phyloP scores from a whole-genome alignment of 140 eudicot genomes.

The Senecio squalidus region DNA sequence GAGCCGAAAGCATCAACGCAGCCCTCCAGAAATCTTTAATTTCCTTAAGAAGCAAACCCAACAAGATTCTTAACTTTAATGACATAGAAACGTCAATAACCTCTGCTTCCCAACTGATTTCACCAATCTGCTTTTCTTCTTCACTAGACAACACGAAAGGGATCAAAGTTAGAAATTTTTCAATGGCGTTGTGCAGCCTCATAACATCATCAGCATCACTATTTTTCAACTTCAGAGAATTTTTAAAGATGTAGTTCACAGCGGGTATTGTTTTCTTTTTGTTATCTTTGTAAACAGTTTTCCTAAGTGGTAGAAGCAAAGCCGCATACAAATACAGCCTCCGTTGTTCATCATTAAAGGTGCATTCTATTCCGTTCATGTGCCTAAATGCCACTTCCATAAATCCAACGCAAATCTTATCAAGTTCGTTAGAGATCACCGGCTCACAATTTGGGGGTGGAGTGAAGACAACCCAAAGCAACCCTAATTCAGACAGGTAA shows the following conservation, averaged over 20 bases:
- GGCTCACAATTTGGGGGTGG: conserved; percentile 49
- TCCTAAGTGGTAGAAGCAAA: conserved; percentile 57
- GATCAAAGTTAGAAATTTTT: conserved; percentile 53
- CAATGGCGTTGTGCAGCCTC: conserved; percentile 29
- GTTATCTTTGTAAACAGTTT: conserved; percentile 42
- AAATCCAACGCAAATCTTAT: conserved; percentile 51
- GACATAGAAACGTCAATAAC: conserved; percentile 47
- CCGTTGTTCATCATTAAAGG: conserved; percentile 46
- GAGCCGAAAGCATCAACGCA: conserved; percentile 49
- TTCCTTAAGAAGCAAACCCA: conserved; percentile 76
- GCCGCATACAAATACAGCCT: conserved; percentile 69
- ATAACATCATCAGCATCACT: conserved; percentile 78
- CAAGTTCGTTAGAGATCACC: conserved; percentile 34
- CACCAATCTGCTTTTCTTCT: conserved; percentile 28
- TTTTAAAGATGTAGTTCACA: conserved; percentile 45
- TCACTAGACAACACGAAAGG: conserved; percentile 41
- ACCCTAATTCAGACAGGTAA: conserved; percentile 46
- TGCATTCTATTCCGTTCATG: conserved; percentile 34
- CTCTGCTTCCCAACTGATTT: conserved; percentile 41
- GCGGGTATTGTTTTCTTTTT: conserved; percentile 60
- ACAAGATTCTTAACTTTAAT: conserved; percentile 46
- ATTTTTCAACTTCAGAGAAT: conserved; percentile 73
- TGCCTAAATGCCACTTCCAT: conserved; percentile 50
- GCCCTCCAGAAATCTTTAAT: conserved; percentile 85
- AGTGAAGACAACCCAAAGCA: conserved; percentile 60